These are phyloP conservation scores for Perkinsela sp. DNA, from an alignment of 208 protist genomes.

Conservation along the genomic window DNA sequence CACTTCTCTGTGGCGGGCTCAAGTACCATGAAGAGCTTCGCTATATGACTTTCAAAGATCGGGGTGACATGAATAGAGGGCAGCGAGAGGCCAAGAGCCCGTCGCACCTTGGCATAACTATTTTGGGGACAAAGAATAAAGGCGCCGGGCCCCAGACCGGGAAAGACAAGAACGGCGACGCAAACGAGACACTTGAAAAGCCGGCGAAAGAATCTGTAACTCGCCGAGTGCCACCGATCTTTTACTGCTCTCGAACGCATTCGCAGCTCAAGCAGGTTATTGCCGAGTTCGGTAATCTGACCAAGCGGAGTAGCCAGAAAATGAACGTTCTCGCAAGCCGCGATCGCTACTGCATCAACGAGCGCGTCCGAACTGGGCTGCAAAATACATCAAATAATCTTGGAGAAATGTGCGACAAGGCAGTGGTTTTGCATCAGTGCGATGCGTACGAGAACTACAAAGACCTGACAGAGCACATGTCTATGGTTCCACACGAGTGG, in stretches of 20 bases:
- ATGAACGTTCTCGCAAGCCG: constrained; percentile 73
- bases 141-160: neutral
- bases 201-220: neutral
- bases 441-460: constrained; percentile 19
- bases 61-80: neutral
- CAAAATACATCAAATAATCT: constrained; percentile 37
- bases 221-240: constrained; percentile 15
- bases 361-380: constrained; percentile 16
- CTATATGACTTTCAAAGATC: neutral
- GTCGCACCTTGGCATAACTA: neutral
- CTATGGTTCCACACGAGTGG: constrained; percentile 9
- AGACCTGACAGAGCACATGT: constrained; percentile 8
- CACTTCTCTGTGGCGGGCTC: constrained; percentile 73
- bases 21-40: constrained; percentile 4
- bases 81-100: neutral
- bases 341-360: constrained; percentile 70
- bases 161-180: neutral
- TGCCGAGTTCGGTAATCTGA: constrained; percentile 57
- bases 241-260: constrained; percentile 83
- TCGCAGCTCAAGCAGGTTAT: constrained; percentile 78
- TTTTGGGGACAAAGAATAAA: neutral
- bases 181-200: too few species aligned
- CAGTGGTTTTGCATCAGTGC: constrained; percentile 27
- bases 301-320: constrained; percentile 16
- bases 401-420: constrained; percentile 42